Evolutionary conservation across 495 filamentous ascomycete species (phyloP), one percentile per base, ranked within the genome.

Genomic region (Podospora anserina): DNA sequence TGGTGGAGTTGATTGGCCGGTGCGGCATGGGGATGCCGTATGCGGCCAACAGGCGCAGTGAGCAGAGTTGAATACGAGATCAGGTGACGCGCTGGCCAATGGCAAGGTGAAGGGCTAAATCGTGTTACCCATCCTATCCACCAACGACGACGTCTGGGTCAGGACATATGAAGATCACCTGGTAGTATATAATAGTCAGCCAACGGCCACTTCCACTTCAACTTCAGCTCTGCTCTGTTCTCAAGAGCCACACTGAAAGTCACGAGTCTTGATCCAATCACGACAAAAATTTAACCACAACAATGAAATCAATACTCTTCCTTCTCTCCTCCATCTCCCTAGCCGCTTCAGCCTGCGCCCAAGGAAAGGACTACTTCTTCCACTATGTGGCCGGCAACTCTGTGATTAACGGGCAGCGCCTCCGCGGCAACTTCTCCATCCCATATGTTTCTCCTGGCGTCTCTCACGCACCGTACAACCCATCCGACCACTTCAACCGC

Each of bases 331-430:
- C 64, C 34, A 34, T 64, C 57, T 49, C 58, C 6, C 13, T 66
- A 62, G 5, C 57, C 16, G 16, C 56, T 28, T 26, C 55, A 9
- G 55, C 68, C 5, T 55, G 4, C 26, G 44, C 68, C 18, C 39
- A 49, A 49, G 39, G 39, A 30, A 61, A 63, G 1, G 70, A 72
- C 30, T 74, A 70, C 54, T 74, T 74, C 65, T 72, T 74, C 65
- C 65, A 57, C 62, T 66, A 64, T 66, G 32, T 61, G 26, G 62
- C 62, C 65, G 65, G 67, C 68, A 70, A 66, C 61, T 2, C 61
- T 20, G 20, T 72, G 57, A 69, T 58, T 57, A 23, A 60, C 64
- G 64, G 64, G 63, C 44, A 70, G 57, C 72, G 72, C 55, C 70
- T 74, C 34, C 72, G 72, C 49, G 7, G 39, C 23, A 74, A 74